A percentile compares a stretch with the other conserved stretches of the same genome.
These are phyloP conservation scores for Labyrinthula sp. DNA, from an alignment of 352 stramenopile genomes.

Conservation along the genomic window DNA sequence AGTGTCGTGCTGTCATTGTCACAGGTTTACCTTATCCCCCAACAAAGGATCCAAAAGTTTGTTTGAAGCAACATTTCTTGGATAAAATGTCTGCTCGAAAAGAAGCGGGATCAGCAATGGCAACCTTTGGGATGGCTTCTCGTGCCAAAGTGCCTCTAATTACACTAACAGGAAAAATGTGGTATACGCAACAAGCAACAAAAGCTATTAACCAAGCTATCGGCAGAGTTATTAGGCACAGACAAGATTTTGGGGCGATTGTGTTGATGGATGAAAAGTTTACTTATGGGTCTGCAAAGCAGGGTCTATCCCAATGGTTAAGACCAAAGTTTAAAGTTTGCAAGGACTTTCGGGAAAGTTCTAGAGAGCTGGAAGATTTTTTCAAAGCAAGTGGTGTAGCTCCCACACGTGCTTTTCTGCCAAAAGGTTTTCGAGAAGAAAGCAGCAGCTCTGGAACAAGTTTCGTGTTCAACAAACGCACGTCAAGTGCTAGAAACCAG, in stretches of 20 bases:
- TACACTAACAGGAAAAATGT: conserved; percentile 66
- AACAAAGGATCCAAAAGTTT: conserved; percentile 83
- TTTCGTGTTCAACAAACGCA: too few species aligned
- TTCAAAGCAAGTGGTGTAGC: too few species aligned
- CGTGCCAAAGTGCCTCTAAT: neutral
- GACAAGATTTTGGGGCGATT: conserved; percentile 87
- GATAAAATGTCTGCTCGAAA: conserved; percentile 36
- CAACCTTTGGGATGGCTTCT: neutral
- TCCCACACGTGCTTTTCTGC: too few species aligned
- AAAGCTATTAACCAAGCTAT: conserved; percentile 95
- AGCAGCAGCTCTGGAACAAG: too few species aligned
- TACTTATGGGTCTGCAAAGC: conserved; percentile 55
- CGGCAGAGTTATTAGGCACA: conserved; percentile 91
- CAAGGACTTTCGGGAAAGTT: conserved; percentile 1
- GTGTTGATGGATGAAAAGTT: conserved; percentile 91
- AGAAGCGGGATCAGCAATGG: too few species aligned
- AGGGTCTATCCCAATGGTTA: conserved; percentile 82
- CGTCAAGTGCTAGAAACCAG: too few species aligned
- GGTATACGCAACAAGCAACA: conserved; percentile 94
- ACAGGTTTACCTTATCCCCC: conserved; percentile 94
- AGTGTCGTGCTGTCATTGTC: conserved; percentile 87
- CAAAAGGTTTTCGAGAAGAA: too few species aligned
- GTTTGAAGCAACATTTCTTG: conserved; percentile 58
- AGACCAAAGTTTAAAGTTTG: conserved; percentile 39
- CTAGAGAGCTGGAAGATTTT: conserved; percentile 4